phyloP scores from a whole-genome alignment of 495 filamentous ascomycete species.

The Mytilinidion resinicola region DNA sequence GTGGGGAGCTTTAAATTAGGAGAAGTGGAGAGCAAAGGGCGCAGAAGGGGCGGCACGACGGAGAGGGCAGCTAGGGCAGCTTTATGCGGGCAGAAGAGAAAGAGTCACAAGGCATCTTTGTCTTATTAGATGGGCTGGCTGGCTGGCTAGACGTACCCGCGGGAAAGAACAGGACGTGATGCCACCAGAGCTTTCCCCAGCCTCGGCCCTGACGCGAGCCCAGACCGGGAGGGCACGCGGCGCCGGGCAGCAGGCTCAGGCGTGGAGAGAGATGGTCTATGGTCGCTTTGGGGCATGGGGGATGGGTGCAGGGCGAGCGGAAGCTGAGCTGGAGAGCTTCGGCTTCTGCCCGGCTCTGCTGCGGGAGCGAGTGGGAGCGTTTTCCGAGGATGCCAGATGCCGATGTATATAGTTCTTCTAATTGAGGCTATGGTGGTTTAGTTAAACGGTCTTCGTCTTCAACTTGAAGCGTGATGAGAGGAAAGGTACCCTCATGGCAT shows the following conservation, averaged over 20 bases:
- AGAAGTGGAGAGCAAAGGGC: background rate
- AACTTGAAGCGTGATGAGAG: too few species aligned
- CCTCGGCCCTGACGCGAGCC: constrained; percentile 2
- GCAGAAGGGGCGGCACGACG: background rate
- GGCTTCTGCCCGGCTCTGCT: too few species aligned
- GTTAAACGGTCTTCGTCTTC: too few species aligned
- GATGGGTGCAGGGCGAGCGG: constrained; percentile 1
- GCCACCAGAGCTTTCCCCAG: background rate
- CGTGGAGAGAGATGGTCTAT: background rate
- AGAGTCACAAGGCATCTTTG: background rate
- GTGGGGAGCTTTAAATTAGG: background rate
- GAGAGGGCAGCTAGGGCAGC: background rate
- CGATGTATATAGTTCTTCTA: too few species aligned
- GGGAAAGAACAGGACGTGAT: background rate
- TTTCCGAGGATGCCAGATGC: too few species aligned
- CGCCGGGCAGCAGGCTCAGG: background rate
- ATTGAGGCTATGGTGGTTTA: too few species aligned
- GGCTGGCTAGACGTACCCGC: background rate
- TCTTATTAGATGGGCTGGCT: too few species aligned
- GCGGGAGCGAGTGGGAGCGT: too few species aligned
- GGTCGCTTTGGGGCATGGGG: background rate
- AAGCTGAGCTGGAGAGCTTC: background rate
- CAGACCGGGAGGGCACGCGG: background rate
- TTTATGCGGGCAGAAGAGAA: background rate
- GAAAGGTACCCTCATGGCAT: too few species aligned